Evolutionary conservation across 2,329 filamentous ascomycete species (phyloP).

Genomic region (Claviceps sp.): DNA sequence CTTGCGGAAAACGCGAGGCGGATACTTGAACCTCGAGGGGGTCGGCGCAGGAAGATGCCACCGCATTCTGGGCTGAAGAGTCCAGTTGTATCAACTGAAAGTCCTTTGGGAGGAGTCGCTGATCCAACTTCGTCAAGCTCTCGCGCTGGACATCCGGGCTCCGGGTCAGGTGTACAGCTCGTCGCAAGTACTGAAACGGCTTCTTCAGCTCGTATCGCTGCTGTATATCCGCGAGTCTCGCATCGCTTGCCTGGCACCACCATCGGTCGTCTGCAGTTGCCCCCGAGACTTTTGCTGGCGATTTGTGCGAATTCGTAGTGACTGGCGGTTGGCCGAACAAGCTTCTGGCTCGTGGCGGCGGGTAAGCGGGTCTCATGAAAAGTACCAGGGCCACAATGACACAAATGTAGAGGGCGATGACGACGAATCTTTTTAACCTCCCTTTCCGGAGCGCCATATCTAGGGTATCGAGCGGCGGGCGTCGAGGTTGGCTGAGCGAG

Average conservation of each 20-base stretch:
- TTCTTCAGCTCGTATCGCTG: conserved; percentile 32
- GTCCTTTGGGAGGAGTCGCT: conserved; percentile 22
- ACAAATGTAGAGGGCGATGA: not conserved
- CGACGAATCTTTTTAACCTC: not conserved
- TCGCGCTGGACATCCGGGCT: conserved; percentile 31
- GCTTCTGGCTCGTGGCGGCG: not conserved
- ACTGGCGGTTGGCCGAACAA: no score
- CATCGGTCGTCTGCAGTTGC: not conserved
- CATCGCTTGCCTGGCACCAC: conserved; percentile 1
- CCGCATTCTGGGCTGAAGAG: conserved; percentile 16
- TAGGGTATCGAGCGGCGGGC: not conserved
- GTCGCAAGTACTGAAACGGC: conserved; percentile 39
- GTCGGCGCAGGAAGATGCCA: conserved; percentile 28
- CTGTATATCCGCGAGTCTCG: not conserved
- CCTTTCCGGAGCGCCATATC: not conserved
- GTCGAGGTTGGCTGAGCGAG: not conserved
- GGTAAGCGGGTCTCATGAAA: not conserved
- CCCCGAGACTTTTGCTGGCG: not conserved
- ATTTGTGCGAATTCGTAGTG: not conserved
- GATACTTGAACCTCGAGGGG: conserved; percentile 31
- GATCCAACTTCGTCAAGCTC: conserved; percentile 33
- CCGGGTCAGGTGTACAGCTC: conserved; percentile 37
- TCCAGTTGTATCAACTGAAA: conserved; percentile 34
- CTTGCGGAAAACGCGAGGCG: conserved; percentile 25
- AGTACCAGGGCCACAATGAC: not conserved